phyloP scores from a whole-genome alignment of 306 rosid genomes.

The Glycyrrhiza uralensis region DNA sequence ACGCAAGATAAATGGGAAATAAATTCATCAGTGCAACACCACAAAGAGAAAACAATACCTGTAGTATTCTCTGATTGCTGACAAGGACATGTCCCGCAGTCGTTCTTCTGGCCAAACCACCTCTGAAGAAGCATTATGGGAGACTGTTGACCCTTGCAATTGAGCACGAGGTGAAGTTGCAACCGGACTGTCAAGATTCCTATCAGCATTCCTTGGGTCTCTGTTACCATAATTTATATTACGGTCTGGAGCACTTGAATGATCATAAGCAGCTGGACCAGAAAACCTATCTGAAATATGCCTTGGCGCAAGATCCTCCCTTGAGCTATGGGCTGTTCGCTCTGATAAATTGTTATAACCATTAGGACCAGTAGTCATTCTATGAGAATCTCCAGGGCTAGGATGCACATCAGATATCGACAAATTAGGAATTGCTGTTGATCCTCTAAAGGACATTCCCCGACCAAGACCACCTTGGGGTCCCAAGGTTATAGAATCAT shows the following conservation, averaged over 20 bases:
- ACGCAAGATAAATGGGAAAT: neutral
- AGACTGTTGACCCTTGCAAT: constrained; percentile 38
- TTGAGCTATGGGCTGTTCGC: constrained; percentile 34
- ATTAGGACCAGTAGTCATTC: constrained; percentile 51
- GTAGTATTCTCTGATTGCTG: constrained; percentile 86
- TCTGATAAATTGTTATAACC: constrained; percentile 56
- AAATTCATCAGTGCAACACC: neutral
- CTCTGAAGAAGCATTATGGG: constrained; percentile 46
- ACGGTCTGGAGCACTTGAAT: constrained; percentile 45
- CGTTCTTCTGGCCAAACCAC: constrained; percentile 49
- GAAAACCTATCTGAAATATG: constrained; percentile 42
- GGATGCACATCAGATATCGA: constrained; percentile 41
- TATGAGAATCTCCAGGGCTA: constrained; percentile 48
- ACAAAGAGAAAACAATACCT: constrained; percentile 44
- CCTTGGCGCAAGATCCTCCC: constrained; percentile 55
- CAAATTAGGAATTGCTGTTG: constrained; percentile 44
- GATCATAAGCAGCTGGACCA: constrained; percentile 56
- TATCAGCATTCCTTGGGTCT: constrained; percentile 58
- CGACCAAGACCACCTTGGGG: constrained; percentile 97
- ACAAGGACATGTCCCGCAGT: constrained; percentile 56
- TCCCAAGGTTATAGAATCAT: constrained; percentile 72
- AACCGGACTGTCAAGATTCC: constrained; percentile 49
- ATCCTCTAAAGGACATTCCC: constrained; percentile 92
- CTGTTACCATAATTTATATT: constrained; percentile 50
- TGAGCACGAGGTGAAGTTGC: constrained; percentile 45